Evolutionary conservation across 2,329 filamentous ascomycete genomes (phyloP).

Genomic region (Septoria linicola): DNA sequence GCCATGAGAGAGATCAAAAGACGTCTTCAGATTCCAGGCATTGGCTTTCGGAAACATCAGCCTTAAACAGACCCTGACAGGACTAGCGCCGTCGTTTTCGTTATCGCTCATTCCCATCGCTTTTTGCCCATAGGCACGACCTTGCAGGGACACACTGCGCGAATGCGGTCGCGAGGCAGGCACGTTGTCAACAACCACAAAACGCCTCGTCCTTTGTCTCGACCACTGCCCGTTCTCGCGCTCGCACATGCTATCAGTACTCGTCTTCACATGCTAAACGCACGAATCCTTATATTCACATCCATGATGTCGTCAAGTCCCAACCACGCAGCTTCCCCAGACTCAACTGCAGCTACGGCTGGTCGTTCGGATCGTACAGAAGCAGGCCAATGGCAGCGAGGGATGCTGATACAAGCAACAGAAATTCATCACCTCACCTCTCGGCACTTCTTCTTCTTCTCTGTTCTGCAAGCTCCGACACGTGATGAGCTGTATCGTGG

Average conservation of each 20-base stretch:
- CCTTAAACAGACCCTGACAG: conserved; percentile 10
- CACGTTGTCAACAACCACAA: no score
- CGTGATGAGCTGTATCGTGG: neutral
- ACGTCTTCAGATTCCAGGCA: neutral
- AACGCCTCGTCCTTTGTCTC: no score
- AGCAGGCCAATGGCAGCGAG: neutral
- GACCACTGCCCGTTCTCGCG: conserved; percentile 1
- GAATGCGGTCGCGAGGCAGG: no score
- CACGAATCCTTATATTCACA: neutral
- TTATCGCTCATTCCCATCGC: conserved; percentile 4
- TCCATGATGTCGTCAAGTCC: neutral
- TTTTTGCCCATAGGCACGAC: conserved; percentile 1
- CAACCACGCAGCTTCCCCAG: conserved; percentile 9
- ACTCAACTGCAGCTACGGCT: conserved; percentile 6
- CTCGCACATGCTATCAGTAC: neutral
- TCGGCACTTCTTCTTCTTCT: neutral
- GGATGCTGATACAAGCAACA: neutral
- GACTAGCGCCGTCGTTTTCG: conserved; percentile 8
- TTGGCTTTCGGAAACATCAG: conserved; percentile 5
- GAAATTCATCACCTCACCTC: neutral
- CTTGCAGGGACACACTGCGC: no score
- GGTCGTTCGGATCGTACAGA: neutral
- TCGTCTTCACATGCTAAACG: neutral
- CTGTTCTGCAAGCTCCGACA: no score
- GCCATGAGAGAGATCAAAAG: neutral